A percentile compares a stretch with the other conserved stretches of the same genome.
phyloP scores from a whole-genome alignment of 495 filamentous ascomycete species.

The Darksidea phi region DNA sequence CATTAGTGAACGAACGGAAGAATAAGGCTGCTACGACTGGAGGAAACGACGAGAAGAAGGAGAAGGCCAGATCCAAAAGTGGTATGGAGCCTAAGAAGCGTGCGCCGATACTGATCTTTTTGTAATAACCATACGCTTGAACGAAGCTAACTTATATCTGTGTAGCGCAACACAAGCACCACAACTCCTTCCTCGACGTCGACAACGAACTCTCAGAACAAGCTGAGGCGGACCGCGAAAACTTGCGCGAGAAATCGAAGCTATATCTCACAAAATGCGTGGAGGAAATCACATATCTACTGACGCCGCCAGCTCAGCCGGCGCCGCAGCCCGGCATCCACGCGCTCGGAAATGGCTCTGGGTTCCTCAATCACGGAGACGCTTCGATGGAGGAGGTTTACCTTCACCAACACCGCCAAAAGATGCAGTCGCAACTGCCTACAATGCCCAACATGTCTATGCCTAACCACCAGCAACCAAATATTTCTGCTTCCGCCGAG shows the following conservation, averaged over 20 bases:
- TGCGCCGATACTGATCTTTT: conserved; percentile 20
- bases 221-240: conserved; percentile 43
- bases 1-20: conserved; percentile 72
- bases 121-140: conserved; percentile 14
- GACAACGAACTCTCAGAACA: conserved; percentile 24
- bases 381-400: conserved; percentile 46
- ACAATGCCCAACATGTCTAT: conserved; percentile 44
- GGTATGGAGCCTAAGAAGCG: conserved; percentile 33
- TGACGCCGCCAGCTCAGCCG: conserved; percentile 48
- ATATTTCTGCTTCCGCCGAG: conserved; percentile 45
- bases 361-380: conserved; percentile 36
- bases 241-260: conserved; percentile 44
- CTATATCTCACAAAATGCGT: conserved; percentile 47
- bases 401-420: conserved; percentile 44
- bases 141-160: conserved; percentile 9
- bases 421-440: conserved; percentile 27
- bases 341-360: conserved; percentile 29
- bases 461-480: conserved; percentile 58
- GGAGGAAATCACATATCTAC: conserved; percentile 49
- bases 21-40: conserved; percentile 41
- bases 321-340: conserved; percentile 41
- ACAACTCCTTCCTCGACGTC: conserved; percentile 48
- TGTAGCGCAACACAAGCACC: conserved; percentile 37
- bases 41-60: conserved; percentile 35
- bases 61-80: conserved; percentile 32